Conservation (phyloP, 805 yeast genomes). For the Candida michaelii region DNA sequence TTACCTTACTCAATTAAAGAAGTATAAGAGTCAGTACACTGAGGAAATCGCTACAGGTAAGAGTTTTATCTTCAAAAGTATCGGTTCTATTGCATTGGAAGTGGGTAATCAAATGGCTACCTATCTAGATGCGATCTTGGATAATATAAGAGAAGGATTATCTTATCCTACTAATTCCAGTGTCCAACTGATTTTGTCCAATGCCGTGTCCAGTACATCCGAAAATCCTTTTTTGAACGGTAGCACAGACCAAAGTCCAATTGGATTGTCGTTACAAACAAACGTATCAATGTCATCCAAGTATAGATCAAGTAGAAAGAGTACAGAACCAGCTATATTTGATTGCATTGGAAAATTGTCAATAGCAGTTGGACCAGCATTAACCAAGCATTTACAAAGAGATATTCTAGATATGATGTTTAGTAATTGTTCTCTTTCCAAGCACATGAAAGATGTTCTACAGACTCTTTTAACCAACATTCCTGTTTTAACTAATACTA, state of each 20-base stretch:
- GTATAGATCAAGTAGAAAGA: conserved; percentile 58
- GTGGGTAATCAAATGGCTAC: conserved; percentile 84
- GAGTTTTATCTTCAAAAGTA: conserved; percentile 70
- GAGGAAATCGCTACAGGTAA: conserved; percentile 55
- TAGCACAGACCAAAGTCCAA: conserved; percentile 11
- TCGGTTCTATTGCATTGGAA: conserved; percentile 80
- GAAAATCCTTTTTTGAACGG: conserved; percentile 14
- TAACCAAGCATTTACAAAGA: conserved; percentile 82
- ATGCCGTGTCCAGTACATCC: conserved; percentile 33
- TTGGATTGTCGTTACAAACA: conserved; percentile 26
- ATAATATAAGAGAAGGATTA: conserved; percentile 78
- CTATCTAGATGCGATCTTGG: conserved; percentile 83
- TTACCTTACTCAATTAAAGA: conserved; percentile 74
- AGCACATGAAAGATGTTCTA: conserved; percentile 75
- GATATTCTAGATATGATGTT: conserved; percentile 79
- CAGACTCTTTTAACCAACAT: conserved; percentile 65
- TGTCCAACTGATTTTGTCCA: conserved; percentile 40
- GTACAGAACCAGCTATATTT: conserved; percentile 81
- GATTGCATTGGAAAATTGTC: conserved; percentile 87
- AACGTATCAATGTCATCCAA: conserved; percentile 45
- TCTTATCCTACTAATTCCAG: conserved; percentile 36
- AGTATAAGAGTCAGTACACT: conserved; percentile 48
- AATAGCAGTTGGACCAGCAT: conserved; percentile 86
- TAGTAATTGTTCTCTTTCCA: conserved; percentile 75
- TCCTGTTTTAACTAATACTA: conserved; percentile 74